Conservation (phyloP, 441 rosid genomes). For the Raphanus hybrid region DNA sequence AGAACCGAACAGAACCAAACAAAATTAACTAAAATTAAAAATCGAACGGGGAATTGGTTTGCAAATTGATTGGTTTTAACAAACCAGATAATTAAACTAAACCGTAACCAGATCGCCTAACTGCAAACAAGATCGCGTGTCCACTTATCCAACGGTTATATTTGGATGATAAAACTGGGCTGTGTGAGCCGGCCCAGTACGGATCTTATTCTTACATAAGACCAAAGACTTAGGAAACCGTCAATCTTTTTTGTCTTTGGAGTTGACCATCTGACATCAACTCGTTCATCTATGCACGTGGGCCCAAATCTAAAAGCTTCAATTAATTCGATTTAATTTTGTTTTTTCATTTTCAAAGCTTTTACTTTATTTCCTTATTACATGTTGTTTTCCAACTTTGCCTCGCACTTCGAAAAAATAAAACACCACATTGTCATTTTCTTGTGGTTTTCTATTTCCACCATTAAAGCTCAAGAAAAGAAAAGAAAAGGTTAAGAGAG, state of each 20-base stretch:
- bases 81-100: neutral
- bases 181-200: slow-evolving; percentile 27
- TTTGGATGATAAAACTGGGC: slow-evolving; percentile 14
- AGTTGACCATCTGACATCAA: slow-evolving; percentile 59
- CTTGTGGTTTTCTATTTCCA: slow-evolving; percentile 36
- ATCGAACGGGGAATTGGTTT: neutral
- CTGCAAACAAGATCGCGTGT: neutral
- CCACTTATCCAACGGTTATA: slow-evolving; percentile 3
- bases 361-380: slow-evolving; percentile 10
- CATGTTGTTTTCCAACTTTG: slow-evolving; percentile 45
- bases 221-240: slow-evolving; percentile 35
- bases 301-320: slow-evolving; percentile 30
- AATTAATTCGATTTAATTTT: neutral
- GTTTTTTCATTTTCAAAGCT: slow-evolving; percentile 24
- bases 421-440: slow-evolving; percentile 26
- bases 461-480: slow-evolving; percentile 37
- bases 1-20: neutral
- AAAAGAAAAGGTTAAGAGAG: slow-evolving; percentile 16
- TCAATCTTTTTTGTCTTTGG: slow-evolving; percentile 27
- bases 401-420: slow-evolving; percentile 48
- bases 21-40: neutral
- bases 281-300: slow-evolving; percentile 54
- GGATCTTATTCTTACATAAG: slow-evolving; percentile 10
- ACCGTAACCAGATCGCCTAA: neutral
- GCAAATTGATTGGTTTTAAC: neutral